These are phyloP conservation scores for Dendrobium officinale DNA, from an alignment of 106 monocot genomes.

Conservation along the genomic window DNA sequence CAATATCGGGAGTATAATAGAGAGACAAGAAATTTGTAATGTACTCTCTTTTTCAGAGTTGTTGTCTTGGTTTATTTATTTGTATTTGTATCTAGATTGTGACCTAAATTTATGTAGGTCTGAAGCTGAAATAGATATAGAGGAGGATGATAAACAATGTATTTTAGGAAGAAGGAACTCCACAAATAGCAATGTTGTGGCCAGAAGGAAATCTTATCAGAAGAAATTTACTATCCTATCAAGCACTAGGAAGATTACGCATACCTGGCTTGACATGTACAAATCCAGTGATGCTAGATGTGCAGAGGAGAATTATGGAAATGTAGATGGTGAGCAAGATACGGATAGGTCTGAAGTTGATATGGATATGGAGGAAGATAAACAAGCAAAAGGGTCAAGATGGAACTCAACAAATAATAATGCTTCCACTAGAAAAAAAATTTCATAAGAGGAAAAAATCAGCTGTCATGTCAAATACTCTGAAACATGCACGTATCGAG, in stretches of 20 bases:
- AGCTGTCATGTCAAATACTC: background rate
- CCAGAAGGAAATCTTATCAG: background rate
- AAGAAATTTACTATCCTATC: constrained; percentile 14
- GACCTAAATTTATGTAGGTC: constrained; percentile 9
- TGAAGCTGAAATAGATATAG: background rate
- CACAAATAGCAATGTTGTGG: background rate
- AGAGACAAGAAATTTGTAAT: too few species aligned
- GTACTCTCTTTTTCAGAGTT: too few species aligned
- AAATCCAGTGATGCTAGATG: background rate
- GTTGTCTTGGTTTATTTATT: too few species aligned
- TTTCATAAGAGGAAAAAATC: background rate
- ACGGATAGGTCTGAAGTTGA: background rate
- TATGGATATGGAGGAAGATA: constrained; percentile 4
- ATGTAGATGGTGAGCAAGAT: background rate
- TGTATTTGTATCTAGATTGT: background rate
- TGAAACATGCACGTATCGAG: background rate
- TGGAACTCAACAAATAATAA: background rate
- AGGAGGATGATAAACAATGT: constrained; percentile 14
- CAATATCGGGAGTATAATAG: too few species aligned
- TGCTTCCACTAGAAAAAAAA: background rate
- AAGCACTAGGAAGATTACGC: background rate
- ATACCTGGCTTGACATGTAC: background rate
- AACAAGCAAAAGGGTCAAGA: constrained; percentile 14
- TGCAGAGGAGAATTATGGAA: background rate
- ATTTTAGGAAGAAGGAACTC: constrained; percentile 10